Evolutionary conservation across 345 rosid species (phyloP).

Genomic region (Leavenworthia alabamica): DNA sequence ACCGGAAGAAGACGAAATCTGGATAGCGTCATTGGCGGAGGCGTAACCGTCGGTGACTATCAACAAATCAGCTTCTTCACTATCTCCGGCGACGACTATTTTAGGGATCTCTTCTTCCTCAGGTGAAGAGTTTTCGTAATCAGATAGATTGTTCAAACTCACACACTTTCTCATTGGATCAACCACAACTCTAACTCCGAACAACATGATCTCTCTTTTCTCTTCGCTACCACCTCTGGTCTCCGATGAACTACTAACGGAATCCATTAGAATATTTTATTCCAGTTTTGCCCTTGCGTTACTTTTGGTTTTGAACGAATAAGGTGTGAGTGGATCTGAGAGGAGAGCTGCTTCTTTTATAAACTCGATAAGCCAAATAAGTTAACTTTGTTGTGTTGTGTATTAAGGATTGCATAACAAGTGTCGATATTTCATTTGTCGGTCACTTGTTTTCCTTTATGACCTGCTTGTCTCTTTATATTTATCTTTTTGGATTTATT

Average conservation of each 20-base stretch:
- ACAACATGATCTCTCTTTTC: constrained; percentile 70
- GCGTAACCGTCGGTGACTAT: constrained; percentile 47
- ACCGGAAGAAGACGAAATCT: constrained; percentile 35
- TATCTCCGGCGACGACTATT: not conserved
- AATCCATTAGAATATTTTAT: constrained; percentile 5
- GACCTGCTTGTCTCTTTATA: no score
- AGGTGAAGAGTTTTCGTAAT: constrained; percentile 52
- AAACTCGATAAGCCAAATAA: no score
- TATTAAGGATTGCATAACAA: no score
- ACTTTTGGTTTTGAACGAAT: constrained; percentile 5
- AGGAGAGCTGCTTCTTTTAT: no score
- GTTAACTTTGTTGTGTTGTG: no score
- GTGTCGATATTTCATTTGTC: no score
- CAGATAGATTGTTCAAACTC: constrained; percentile 80
- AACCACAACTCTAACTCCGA: constrained; percentile 82
- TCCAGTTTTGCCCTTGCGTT: constrained; percentile 22
- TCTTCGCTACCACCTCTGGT: constrained; percentile 15
- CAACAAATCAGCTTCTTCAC: constrained; percentile 9
- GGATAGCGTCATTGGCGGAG: constrained; percentile 78
- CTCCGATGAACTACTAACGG: constrained; percentile 29
- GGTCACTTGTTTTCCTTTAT: no score
- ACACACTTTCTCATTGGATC: constrained; percentile 93
- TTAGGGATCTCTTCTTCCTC: constrained; percentile 33
- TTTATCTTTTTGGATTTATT: no score
- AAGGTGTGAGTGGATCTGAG: no score